Evolutionary conservation across 2,329 filamentous ascomycete genomes (phyloP).

Genomic region (Epichloe scottii): DNA sequence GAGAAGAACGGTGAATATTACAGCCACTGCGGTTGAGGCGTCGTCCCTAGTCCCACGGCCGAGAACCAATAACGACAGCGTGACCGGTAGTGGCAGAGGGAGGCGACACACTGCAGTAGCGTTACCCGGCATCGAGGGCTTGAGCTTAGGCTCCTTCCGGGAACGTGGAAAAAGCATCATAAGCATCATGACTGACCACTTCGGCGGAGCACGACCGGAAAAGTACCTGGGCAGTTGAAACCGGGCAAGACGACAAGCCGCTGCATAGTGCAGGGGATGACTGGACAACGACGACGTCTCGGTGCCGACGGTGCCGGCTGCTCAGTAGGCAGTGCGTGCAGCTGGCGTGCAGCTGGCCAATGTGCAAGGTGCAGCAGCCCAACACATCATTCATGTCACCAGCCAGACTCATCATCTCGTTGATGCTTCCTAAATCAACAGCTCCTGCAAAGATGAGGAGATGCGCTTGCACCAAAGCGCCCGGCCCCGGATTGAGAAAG

Average conservation of each 20-base stretch:
- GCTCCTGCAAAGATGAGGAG: neutral
- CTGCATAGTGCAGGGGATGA: neutral
- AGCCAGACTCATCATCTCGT: neutral
- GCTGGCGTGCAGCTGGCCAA: neutral
- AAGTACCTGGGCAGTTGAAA: too few species aligned
- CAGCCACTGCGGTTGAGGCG: neutral
- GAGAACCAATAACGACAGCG: conserved; percentile 1
- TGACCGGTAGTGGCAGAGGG: neutral
- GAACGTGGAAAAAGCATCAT: neutral
- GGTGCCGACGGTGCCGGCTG: neutral
- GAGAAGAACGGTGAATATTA: neutral
- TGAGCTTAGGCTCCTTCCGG: neutral
- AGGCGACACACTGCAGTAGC: neutral
- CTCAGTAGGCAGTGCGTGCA: neutral
- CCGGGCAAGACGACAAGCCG: too few species aligned
- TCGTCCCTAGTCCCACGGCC: neutral
- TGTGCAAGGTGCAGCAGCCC: too few species aligned
- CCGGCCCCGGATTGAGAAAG: neutral
- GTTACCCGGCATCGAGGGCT: neutral
- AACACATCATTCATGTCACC: too few species aligned
- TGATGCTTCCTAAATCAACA: too few species aligned
- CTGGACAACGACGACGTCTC: neutral
- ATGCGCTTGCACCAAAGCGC: neutral
- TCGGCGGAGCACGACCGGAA: neutral
- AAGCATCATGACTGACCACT: neutral